Percentiles rank a stretch among this genome's conserved stretches.
phyloP scores from a whole-genome alignment of 306 rosid genomes.

The Trifolium subterraneum region DNA sequence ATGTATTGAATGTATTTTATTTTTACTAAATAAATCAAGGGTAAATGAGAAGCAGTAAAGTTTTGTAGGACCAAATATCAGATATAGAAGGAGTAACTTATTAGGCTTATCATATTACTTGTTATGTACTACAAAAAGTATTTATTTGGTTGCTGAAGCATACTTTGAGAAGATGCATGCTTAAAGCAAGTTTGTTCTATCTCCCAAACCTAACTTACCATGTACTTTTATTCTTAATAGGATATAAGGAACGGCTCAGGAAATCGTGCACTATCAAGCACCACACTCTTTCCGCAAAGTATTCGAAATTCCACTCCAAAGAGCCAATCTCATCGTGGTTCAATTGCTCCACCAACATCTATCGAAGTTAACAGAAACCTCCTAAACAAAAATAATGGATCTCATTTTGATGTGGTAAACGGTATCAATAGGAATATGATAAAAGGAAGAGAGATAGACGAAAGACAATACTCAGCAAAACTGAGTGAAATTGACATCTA shows the following conservation, averaged over 20 bases:
- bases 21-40: neutral
- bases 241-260: slow-evolving; percentile 86
- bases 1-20: neutral
- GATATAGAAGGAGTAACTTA: neutral
- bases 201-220: slow-evolving; percentile 25
- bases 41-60: neutral
- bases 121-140: neutral
- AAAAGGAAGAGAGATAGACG: slow-evolving; percentile 57
- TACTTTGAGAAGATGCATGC: slow-evolving; percentile 17
- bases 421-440: slow-evolving; percentile 44
- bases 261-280: slow-evolving; percentile 78
- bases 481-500: slow-evolving; percentile 78
- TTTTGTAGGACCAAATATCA: neutral
- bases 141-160: slow-evolving; percentile 21
- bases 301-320: slow-evolving; percentile 64
- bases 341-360: slow-evolving; percentile 54
- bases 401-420: slow-evolving; percentile 51
- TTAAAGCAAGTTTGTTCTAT: slow-evolving; percentile 23
- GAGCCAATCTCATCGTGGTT: slow-evolving; percentile 59
- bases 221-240: slow-evolving; percentile 51
- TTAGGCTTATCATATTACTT: slow-evolving; percentile 9
- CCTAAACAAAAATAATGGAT: slow-evolving; percentile 51
- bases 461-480: slow-evolving; percentile 60
- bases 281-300: slow-evolving; percentile 93
- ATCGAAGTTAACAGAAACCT: slow-evolving; percentile 52